These are phyloP conservation scores for Hawksworthiomyces lignivorus DNA, from an alignment of 2,329 filamentous ascomycete species.

Conservation along the genomic window DNA sequence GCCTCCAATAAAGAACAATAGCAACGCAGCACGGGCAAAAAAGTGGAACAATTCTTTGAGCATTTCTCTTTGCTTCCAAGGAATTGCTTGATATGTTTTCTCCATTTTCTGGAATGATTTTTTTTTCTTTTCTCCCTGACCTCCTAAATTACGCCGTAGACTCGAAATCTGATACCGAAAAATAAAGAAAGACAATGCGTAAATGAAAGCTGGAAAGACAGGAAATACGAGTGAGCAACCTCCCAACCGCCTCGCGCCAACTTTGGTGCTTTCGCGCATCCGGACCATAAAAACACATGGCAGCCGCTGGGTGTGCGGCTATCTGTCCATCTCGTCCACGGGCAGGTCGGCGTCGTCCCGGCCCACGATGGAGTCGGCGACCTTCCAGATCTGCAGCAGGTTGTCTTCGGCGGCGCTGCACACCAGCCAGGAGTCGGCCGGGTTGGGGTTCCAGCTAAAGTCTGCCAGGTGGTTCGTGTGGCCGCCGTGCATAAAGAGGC, in stretches of 20 bases:
- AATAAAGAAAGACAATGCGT: neutral
- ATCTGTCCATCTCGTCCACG: conserved; percentile 67
- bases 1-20: conserved; percentile 4
- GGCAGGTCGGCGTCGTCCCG: conserved; percentile 69
- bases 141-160: conserved; percentile 5
- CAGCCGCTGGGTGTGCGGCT: too few species aligned
- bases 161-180: neutral
- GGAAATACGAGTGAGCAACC: neutral
- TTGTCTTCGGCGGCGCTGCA: conserved; percentile 96
- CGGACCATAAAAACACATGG: neutral
- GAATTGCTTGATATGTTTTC: too few species aligned
- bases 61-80: too few species aligned
- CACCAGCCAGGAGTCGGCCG: conserved; percentile 92
- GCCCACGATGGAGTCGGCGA: conserved; percentile 72
- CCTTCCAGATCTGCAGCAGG: conserved; percentile 89
- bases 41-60: conserved; percentile 10
- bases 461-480: conserved; percentile 96
- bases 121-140: neutral
- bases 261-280: too few species aligned
- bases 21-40: conserved; percentile 1
- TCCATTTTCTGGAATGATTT: too few species aligned
- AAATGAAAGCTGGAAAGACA: neutral
- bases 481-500: conserved; percentile 96
- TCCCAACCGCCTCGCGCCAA: too few species aligned
- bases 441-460: conserved; percentile 94